These are phyloP conservation scores for Zygoascus flipseniorum DNA, from an alignment of 805 yeast species.

Conservation along the genomic window DNA sequence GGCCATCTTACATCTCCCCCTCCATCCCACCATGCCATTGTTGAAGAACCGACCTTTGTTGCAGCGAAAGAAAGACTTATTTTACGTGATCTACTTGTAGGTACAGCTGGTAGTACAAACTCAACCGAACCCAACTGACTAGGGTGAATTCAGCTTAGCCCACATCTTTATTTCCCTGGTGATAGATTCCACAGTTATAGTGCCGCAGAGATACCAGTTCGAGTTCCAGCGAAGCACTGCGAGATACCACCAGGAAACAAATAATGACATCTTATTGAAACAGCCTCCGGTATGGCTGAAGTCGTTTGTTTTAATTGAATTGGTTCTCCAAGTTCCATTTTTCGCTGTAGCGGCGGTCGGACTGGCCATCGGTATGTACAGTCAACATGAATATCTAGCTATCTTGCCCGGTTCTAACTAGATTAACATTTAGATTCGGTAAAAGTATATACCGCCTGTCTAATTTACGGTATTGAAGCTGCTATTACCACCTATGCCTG, in stretches of 20 bases:
- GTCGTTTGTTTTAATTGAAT: slow-evolving; percentile 62
- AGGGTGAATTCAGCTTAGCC: slow-evolving; percentile 27
- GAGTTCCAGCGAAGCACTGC: slow-evolving; percentile 42
- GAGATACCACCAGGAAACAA: slow-evolving; percentile 49
- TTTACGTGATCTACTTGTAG: slow-evolving; percentile 26
- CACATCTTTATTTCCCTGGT: slow-evolving; percentile 72
- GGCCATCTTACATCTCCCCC: not conserved
- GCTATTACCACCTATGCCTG: slow-evolving; percentile 71
- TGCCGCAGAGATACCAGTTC: slow-evolving; percentile 45
- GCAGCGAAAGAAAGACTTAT: slow-evolving; percentile 4
- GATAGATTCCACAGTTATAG: slow-evolving; percentile 64
- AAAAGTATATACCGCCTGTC: slow-evolving; percentile 34
- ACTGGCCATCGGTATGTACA: slow-evolving; percentile 28
- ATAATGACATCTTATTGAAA: slow-evolving; percentile 63
- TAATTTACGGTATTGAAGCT: slow-evolving; percentile 77
- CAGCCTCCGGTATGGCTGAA: slow-evolving; percentile 65
- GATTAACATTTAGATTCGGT: not conserved
- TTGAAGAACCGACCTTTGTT: slow-evolving; percentile 1
- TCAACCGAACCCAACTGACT: too few relatives aligned
- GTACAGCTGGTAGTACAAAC: not conserved
- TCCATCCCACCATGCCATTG: not conserved
- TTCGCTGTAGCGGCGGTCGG: slow-evolving; percentile 50
- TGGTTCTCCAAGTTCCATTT: slow-evolving; percentile 71
- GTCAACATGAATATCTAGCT: not conserved
- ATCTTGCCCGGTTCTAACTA: too few relatives aligned